Conservation (phyloP, 345 rosid genomes). For the Clausena lansium region DNA sequence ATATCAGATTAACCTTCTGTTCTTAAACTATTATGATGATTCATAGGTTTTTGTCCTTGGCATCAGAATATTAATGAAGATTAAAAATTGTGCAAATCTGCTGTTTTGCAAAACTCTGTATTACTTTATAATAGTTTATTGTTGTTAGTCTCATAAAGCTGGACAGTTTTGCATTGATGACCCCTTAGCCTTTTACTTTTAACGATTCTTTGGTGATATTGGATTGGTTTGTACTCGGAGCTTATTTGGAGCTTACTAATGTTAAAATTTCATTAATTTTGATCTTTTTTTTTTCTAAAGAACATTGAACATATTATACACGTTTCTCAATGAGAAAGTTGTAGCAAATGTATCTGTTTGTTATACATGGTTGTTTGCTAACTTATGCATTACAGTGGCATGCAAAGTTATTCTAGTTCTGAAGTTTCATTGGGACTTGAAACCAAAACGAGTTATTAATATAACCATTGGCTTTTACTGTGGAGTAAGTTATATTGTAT, state of each 20-base stretch:
- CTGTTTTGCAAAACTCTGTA: too few relatives aligned
- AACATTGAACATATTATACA: background rate
- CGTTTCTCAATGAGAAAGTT: background rate
- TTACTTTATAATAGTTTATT: background rate
- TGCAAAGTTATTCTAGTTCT: background rate
- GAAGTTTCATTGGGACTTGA: background rate
- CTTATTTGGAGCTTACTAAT: background rate
- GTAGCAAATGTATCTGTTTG: background rate
- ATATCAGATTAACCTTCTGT: background rate
- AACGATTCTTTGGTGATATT: background rate
- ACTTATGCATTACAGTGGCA: background rate
- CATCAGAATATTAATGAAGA: background rate
- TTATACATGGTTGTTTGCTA: background rate
- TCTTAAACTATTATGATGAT: background rate
- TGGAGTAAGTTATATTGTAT: background rate
- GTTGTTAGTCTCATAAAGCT: background rate
- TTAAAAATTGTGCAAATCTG: background rate
- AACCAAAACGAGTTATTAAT: too few relatives aligned
- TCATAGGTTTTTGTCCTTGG: background rate
- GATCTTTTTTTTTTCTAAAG: background rate
- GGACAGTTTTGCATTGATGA: background rate
- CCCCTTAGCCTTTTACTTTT: background rate
- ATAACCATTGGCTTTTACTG: background rate
- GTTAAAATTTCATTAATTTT: background rate
- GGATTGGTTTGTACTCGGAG: background rate